Base-by-base conservation (phyloP, 805 yeast genomes). In the Candida qinlingensis region DNA sequence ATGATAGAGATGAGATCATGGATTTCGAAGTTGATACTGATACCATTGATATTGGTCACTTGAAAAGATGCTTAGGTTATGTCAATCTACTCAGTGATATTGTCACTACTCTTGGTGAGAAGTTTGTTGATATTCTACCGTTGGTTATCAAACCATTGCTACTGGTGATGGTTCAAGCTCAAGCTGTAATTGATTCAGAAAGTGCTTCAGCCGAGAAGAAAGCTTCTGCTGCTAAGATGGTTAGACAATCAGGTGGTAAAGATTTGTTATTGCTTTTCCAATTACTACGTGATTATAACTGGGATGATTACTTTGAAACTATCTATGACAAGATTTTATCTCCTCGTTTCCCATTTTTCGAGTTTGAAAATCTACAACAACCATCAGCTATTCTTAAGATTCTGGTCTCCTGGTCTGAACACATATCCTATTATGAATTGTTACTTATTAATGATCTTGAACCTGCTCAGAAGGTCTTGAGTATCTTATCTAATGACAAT, bases 291-390 rank as follows among this genome's bases (percentile, higher is more conserved):
- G 74, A 70, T 0, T 73, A 72, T 46, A 64, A 76, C 35, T 90
- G 97, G 96, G 51, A 59, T 6, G 67, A 69, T 7, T 74, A 74
- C 53, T 72, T 78, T 19, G 68, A 69, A 11, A 56, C 65, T 2
- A 76, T 94, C 10, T 85, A 77, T 58, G 61, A 65, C 4, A 61
- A 69, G 27, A 70, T 89, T 26, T 69, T 92, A 11, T 57, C 63
- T 25, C 90, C 96, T 7, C 77, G 95, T 59, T 70, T 94, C 56
- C 70, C 52, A 1, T 70, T 74, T 10, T 92, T 92, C 64, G 84
- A 84, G 4, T 75, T 69, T 38, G 96, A 86, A 58, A 94, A 92
- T 62, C 70, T 85, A 33, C 95, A 89, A 60, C 89, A 85, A 58
- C 83, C 92, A 0, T 89, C 97, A 0, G 76, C 96, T 0, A 62